Conservation (phyloP, 179 eudicot species). For the Corrigiola litoralis region DNA sequence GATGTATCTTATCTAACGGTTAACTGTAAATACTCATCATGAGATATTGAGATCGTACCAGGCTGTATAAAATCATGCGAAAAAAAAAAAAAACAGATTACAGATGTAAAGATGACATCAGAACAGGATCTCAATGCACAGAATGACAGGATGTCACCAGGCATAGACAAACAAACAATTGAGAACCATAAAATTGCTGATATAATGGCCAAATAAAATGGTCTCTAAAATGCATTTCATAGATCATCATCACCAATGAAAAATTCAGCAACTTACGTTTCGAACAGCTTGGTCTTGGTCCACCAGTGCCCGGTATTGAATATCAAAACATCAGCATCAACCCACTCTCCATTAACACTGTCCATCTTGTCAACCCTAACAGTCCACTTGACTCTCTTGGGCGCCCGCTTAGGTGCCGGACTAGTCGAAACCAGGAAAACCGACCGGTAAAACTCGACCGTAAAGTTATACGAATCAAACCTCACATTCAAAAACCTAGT, state of each 20-base stretch:
- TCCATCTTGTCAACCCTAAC: slow-evolving; percentile 77
- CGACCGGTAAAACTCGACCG: slow-evolving; percentile 82
- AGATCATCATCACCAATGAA: neutral
- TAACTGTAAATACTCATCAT: too few relatives aligned
- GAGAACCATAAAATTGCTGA: neutral
- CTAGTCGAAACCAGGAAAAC: slow-evolving; percentile 65
- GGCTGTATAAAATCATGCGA: too few relatives aligned
- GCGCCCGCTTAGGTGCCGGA: slow-evolving; percentile 53
- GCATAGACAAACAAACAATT: neutral
- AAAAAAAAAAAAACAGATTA: too few relatives aligned
- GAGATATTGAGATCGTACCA: too few relatives aligned
- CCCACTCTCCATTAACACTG: slow-evolving; percentile 62
- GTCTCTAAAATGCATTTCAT: neutral
- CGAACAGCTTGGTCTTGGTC: slow-evolving; percentile 85
- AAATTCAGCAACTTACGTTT: slow-evolving; percentile 62
- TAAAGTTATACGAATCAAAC: slow-evolving; percentile 59
- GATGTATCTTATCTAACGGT: too few relatives aligned
- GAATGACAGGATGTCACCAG: too few relatives aligned
- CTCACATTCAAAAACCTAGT: slow-evolving; percentile 71
- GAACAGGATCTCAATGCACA: neutral
- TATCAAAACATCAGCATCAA: slow-evolving; percentile 71
- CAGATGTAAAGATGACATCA: neutral
- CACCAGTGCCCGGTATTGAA: slow-evolving; percentile 99
- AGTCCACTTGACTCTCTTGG: slow-evolving; percentile 72
- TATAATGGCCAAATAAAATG: neutral